Percentiles rank a stretch among this genome's conserved stretches.
phyloP scores from a whole-genome alignment of 2,329 filamentous ascomycete species.

The Akanthomyces dipterigenus region DNA sequence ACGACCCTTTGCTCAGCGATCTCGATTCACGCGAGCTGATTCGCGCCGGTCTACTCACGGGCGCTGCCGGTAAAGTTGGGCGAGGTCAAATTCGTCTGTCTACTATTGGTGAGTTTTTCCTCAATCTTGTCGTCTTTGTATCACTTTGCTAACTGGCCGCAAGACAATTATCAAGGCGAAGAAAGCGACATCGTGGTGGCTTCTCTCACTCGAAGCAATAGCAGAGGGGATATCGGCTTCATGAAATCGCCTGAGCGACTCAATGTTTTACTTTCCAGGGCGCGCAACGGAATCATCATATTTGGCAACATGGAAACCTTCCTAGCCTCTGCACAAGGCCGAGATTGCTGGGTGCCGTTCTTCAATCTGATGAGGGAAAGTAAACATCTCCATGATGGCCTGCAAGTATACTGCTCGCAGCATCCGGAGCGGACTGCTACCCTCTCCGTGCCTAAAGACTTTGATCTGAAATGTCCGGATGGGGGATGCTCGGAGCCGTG shows the following conservation, averaged over 20 bases:
- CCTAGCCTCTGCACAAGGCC: conserved; percentile 39
- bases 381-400: conserved; percentile 49
- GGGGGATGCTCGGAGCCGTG: conserved; percentile 62
- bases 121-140: background rate
- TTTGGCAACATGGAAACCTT: conserved; percentile 66
- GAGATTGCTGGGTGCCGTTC: conserved; percentile 47
- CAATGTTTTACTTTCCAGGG: conserved; percentile 64
- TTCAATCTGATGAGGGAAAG: conserved; percentile 48
- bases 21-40: conserved; percentile 56
- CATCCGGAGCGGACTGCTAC: conserved; percentile 45
- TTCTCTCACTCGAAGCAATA: conserved; percentile 62
- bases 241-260: conserved; percentile 58
- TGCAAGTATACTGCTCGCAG: conserved; percentile 53
- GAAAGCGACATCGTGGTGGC: conserved; percentile 67
- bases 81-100: conserved; percentile 55
- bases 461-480: conserved; percentile 57
- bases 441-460: conserved; percentile 47
- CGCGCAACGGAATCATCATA: conserved; percentile 58
- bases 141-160: background rate
- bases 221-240: conserved; percentile 60
- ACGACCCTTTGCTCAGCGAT: conserved; percentile 62
- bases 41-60: conserved; percentile 51
- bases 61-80: conserved; percentile 41
- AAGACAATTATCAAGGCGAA: conserved; percentile 74
- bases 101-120: conserved; percentile 53